Evolutionary conservation across 2,329 filamentous ascomycete species (phyloP).

Genomic region (Fusarium armeniacum): DNA sequence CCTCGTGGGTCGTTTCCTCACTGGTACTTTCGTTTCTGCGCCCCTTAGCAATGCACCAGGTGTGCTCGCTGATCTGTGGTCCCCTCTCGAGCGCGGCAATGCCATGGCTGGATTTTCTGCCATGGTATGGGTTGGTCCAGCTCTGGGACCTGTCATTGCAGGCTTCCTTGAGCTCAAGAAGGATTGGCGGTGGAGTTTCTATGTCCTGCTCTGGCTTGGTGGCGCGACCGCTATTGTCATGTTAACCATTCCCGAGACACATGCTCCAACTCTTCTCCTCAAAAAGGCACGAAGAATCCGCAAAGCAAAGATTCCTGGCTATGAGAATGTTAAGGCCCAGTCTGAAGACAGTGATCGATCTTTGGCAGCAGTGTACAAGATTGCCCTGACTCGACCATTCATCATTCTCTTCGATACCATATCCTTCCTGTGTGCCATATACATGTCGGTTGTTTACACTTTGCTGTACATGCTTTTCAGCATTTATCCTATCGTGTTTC

Average conservation of each 20-base stretch:
- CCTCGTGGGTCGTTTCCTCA: conserved; percentile 79
- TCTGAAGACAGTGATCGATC: conserved; percentile 24
- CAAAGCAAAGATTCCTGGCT: conserved; percentile 37
- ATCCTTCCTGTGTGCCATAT: conserved; percentile 81
- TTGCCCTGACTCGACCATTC: conserved; percentile 78
- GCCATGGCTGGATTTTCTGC: conserved; percentile 86
- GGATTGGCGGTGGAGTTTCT: conserved; percentile 69
- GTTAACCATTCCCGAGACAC: conserved; percentile 87
- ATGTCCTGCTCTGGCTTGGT: conserved; percentile 72
- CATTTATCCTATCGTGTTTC: conserved; percentile 75
- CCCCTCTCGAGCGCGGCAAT: conserved; percentile 81
- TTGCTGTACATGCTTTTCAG: conserved; percentile 80
- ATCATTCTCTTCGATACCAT: conserved; percentile 84
- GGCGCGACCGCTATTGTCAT: conserved; percentile 84
- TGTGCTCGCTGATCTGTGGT: conserved; percentile 83
- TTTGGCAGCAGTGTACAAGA: conserved; percentile 66
- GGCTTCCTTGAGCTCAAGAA: conserved; percentile 77
- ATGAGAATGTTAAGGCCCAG: conserved; percentile 33
- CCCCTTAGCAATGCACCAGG: conserved; percentile 86
- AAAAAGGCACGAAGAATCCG: conserved; percentile 35
- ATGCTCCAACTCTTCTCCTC: conserved; percentile 78
- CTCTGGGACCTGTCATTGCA: conserved; percentile 67
- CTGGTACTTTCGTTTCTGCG: conserved; percentile 83
- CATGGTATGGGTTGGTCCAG: conserved; percentile 79
- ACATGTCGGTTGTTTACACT: conserved; percentile 84